Percentiles rank a stretch among this genome's conserved stretches.
phyloP scores from a whole-genome alignment of 352 stramenopile genomes.

The Pythium phragmitis region DNA sequence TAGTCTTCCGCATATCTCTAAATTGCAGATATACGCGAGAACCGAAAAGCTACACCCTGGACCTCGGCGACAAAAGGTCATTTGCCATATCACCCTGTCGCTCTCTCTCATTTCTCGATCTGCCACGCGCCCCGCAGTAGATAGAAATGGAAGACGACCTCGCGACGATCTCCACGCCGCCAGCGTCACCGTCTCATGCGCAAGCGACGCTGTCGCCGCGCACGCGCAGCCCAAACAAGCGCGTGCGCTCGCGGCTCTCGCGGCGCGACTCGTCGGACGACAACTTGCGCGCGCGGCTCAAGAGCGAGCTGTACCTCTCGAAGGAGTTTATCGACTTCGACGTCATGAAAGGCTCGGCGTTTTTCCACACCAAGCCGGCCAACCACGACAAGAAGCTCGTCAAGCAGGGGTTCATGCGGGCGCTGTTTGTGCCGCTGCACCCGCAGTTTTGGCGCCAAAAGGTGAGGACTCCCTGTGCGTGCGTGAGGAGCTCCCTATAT shows the following conservation, averaged over 20 bases:
- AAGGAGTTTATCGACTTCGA: conserved; percentile 87
- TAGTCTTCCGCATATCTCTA: not conserved
- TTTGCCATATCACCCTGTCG: conserved; percentile 9
- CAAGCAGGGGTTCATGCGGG: conserved; percentile 62
- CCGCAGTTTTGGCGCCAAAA: conserved; percentile 75
- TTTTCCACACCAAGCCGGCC: conserved; percentile 84
- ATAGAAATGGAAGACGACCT: conserved; percentile 50
- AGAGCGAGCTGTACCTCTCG: conserved; percentile 60
- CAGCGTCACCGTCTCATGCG: not conserved
- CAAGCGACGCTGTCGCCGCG: conserved; percentile 19
- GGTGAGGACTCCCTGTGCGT: conserved; percentile 24
- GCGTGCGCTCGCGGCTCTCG: conserved; percentile 35
- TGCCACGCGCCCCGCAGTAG: no score
- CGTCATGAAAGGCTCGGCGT: conserved; percentile 83
- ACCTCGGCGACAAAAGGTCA: conserved; percentile 7
- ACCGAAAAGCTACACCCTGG: conserved; percentile 11
- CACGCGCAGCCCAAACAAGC: conserved; percentile 16
- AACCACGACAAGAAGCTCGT: conserved; percentile 81
- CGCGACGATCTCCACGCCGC: conserved; percentile 20
- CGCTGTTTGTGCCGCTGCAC: conserved; percentile 75
- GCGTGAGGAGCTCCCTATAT: no score
- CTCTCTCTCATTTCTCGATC: not conserved
- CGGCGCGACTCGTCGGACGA: conserved; percentile 49
- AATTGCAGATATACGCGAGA: conserved; percentile 3
- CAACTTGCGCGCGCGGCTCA: conserved; percentile 41